Conservation (phyloP, 106 monocot genomes). For the Acorus calamus region DNA sequence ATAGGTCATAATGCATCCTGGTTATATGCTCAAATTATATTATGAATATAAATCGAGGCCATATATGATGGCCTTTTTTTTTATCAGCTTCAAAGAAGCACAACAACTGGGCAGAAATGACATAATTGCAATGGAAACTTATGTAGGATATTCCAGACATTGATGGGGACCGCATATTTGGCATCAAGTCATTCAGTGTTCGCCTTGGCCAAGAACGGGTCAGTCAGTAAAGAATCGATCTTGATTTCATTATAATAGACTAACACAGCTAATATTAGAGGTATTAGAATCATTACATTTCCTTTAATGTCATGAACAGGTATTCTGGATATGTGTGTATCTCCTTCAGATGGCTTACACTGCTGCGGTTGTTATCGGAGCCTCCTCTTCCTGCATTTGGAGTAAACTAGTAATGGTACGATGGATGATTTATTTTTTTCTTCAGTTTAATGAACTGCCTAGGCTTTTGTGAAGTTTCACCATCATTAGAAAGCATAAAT, state of each 20-base stretch:
- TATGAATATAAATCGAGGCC: too few relatives aligned
- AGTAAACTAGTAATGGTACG: slow-evolving; percentile 81
- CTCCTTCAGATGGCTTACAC: slow-evolving; percentile 83
- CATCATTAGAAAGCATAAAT: too few relatives aligned
- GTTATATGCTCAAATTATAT: too few relatives aligned
- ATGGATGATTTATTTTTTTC: not conserved
- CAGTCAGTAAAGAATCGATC: not conserved
- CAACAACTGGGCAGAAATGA: too few relatives aligned
- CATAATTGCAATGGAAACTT: not conserved
- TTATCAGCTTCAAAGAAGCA: too few relatives aligned
- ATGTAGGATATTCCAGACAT: slow-evolving; percentile 98
- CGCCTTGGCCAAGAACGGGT: slow-evolving; percentile 81
- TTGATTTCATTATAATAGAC: not conserved
- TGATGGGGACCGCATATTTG: slow-evolving; percentile 88
- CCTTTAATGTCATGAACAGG: slow-evolving; percentile 22
- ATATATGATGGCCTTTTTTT: too few relatives aligned
- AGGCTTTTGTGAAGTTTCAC: too few relatives aligned
- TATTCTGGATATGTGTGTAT: slow-evolving; percentile 91
- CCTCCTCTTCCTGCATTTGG: slow-evolving; percentile 60
- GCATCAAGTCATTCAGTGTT: slow-evolving; percentile 84
- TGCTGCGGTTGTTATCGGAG: slow-evolving; percentile 59
- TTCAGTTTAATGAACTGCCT: not conserved
- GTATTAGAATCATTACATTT: too few relatives aligned
- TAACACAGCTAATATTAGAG: too few relatives aligned
- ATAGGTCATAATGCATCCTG: too few relatives aligned